These are phyloP conservation scores for Auriculariales sp. DNA, from an alignment of 768 basidiomycete species.

Conservation along the genomic window DNA sequence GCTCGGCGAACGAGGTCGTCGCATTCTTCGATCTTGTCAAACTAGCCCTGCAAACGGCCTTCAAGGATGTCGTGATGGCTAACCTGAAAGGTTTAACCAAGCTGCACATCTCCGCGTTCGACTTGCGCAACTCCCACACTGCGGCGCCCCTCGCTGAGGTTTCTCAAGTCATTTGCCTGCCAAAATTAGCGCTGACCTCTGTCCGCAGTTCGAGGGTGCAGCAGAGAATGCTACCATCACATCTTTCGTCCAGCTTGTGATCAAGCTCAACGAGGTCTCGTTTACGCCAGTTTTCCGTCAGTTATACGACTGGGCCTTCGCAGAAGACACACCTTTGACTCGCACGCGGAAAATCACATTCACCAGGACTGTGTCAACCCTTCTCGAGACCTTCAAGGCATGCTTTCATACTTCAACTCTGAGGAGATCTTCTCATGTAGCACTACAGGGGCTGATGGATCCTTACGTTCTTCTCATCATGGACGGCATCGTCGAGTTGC, in stretches of 20 bases:
- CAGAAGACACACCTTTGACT: constrained; percentile 28
- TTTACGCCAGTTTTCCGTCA: constrained; percentile 88
- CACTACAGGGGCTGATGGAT: constrained; percentile 66
- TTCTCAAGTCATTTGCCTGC: constrained; percentile 17
- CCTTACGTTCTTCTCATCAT: constrained; percentile 79
- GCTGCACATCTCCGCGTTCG: constrained; percentile 67
- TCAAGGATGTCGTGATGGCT: constrained; percentile 48
- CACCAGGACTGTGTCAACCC: too few species aligned
- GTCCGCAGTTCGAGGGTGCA: not conserved
- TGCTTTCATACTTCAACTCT: not conserved
- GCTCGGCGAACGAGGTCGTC: constrained; percentile 10
- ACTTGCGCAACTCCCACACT: constrained; percentile 26
- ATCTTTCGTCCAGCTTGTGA: constrained; percentile 78
- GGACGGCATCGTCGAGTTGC: constrained; percentile 45
- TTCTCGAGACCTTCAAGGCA: too few species aligned
- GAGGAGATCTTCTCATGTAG: not conserved
- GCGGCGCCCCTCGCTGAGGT: constrained; percentile 3
- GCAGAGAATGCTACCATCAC: constrained; percentile 26
- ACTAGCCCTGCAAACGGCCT: constrained; percentile 46
- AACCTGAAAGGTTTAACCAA: constrained; percentile 57
- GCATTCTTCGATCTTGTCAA: constrained; percentile 60
- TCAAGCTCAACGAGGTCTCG: constrained; percentile 81
- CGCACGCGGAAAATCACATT: constrained; percentile 24
- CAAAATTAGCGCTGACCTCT: not conserved
- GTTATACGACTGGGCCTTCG: constrained; percentile 91